Evolutionary conservation across 1,284 basidiomycete species (phyloP).

Genomic region (Puccinia hordei): DNA sequence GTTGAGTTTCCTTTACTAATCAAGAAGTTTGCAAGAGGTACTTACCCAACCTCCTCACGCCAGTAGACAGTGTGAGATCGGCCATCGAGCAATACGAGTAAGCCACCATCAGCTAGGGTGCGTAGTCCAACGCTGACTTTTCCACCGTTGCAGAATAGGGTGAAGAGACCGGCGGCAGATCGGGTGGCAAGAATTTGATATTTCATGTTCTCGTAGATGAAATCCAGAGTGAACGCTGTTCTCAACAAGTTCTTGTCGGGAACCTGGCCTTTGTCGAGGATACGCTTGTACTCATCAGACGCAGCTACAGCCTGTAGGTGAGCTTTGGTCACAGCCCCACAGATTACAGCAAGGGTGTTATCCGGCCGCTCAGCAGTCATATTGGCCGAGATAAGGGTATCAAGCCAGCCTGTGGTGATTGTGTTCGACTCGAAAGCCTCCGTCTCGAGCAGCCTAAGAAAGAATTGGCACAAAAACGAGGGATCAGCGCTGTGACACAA

Average conservation of each 20-base stretch:
- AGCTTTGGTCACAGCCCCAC: constrained; percentile 95
- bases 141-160: constrained; percentile 93
- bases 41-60: constrained; percentile 84
- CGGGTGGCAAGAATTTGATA: constrained; percentile 96
- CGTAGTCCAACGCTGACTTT: constrained; percentile 85
- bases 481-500: background rate
- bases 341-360: constrained; percentile 85
- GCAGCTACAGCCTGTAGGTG: constrained; percentile 86
- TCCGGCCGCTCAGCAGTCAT: constrained; percentile 97
- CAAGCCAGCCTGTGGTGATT: constrained; percentile 98
- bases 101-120: constrained; percentile 89
- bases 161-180: constrained; percentile 84
- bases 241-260: constrained; percentile 91
- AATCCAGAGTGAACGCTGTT: constrained; percentile 92
- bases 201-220: constrained; percentile 90
- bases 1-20: background rate
- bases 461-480: constrained; percentile 14
- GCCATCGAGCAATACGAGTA: constrained; percentile 86
- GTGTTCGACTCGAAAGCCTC: constrained; percentile 96
- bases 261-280: constrained; percentile 97
- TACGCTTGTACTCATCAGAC: constrained; percentile 88
- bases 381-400: constrained; percentile 90
- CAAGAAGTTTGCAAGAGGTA: background rate
- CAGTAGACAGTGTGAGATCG: constrained; percentile 97
- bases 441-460: constrained; percentile 93